phyloP scores from a whole-genome alignment of 768 basidiomycete species.

The Nidula microcarpa region DNA sequence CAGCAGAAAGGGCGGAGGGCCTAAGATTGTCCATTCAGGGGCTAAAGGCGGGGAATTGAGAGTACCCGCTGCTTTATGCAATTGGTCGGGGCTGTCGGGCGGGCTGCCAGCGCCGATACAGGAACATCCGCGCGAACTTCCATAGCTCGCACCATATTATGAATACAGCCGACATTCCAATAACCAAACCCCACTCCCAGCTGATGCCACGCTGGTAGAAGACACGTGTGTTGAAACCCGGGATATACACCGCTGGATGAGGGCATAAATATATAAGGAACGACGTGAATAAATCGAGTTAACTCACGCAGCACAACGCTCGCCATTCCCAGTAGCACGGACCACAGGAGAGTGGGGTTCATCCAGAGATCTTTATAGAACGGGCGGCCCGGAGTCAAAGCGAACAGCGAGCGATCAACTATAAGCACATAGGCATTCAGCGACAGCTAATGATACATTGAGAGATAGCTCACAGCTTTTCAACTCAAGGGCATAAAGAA shows the following conservation, averaged over 20 bases:
- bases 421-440: not conserved
- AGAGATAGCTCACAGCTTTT: slow-evolving; percentile 26
- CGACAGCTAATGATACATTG: not conserved
- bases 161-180: slow-evolving; percentile 31
- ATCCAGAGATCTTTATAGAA: slow-evolving; percentile 31
- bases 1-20: too few relatives aligned
- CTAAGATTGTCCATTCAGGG: too few relatives aligned
- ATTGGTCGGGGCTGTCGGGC: too few relatives aligned
- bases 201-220: slow-evolving; percentile 33
- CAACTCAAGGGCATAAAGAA: slow-evolving; percentile 30
- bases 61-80: too few relatives aligned
- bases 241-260: slow-evolving; percentile 30
- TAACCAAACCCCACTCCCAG: slow-evolving; percentile 37
- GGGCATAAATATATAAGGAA: not conserved
- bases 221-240: slow-evolving; percentile 29
- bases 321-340: slow-evolving; percentile 27
- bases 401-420: slow-evolving; percentile 36
- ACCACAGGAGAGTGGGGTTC: slow-evolving; percentile 31
- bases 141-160: slow-evolving; percentile 34
- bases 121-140: slow-evolving; percentile 25
- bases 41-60: too few relatives aligned
- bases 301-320: slow-evolving; percentile 34
- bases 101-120: slow-evolving; percentile 22
- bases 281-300: not conserved
- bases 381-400: slow-evolving; percentile 26